Evolutionary conservation across 2,329 filamentous ascomycete genomes (phyloP).

Genomic region (Rhynchosporium graminicola): DNA sequence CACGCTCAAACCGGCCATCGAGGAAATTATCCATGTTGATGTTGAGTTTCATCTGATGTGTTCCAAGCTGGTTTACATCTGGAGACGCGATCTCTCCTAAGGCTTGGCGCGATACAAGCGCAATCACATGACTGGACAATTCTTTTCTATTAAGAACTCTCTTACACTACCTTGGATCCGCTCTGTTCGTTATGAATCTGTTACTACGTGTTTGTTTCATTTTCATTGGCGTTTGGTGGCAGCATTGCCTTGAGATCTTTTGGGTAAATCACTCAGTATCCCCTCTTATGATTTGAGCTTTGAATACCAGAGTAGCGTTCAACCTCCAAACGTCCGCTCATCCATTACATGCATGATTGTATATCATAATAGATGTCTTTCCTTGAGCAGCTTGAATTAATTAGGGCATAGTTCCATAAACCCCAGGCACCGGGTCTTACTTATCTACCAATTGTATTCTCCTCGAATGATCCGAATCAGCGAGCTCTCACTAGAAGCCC

Average conservation of each 20-base stretch:
- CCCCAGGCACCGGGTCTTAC: neutral
- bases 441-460: neutral
- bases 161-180: too few species aligned
- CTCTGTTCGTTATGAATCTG: too few species aligned
- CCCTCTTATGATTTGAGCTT: too few species aligned
- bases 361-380: too few species aligned
- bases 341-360: too few species aligned
- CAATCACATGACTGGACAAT: neutral
- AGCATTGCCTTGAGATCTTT: too few species aligned
- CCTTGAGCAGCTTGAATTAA: too few species aligned
- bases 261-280: too few species aligned
- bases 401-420: neutral
- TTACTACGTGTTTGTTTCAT: too few species aligned
- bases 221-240: too few species aligned
- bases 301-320: too few species aligned
- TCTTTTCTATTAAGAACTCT: neutral
- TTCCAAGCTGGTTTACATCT: neutral
- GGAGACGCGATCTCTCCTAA: conserved; percentile 7
- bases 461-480: neutral
- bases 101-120: conserved; percentile 11
- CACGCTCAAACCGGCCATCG: conserved; percentile 62
- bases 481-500: neutral
- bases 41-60: neutral
- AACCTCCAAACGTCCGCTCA: too few species aligned
- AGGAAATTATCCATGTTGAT: conserved; percentile 61